Evolutionary conservation across 768 basidiomycete genomes (phyloP), one percentile per base, ranked within the genome.

Genomic region (Lepiota venenata): DNA sequence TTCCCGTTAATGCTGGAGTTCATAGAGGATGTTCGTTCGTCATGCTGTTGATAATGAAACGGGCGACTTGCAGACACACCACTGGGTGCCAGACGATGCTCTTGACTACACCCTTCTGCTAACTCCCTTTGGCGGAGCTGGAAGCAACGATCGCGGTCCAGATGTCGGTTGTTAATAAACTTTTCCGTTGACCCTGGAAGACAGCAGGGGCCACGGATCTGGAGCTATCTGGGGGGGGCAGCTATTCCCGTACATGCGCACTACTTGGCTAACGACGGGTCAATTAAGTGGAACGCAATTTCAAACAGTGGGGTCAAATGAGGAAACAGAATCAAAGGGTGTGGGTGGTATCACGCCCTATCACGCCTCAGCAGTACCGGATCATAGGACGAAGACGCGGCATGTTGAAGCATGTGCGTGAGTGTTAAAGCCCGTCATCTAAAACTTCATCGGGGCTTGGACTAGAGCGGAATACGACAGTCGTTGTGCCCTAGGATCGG

Each of bases 111-210:
- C n/a, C 6, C n/a, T 36, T 47, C 3, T 47, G 29, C 18, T 52
- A 45, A 15, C 43, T 52, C 51, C 51, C 51, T 52, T 52, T 37
- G 51, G 37, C 25, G 21, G 6, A 12, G 12, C 10, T 20, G 27
- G 50, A 52, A 52, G 42, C 42, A 22, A 22, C 15, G 32, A 44
- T 45, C 36, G 42, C 27, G 39, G 51, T n/a, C 20, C 51, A 22
- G 27, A 16, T 29, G 20, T 32, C 37, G 43, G 36, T 45, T 42
- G 36, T 21, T 52, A 43, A 52, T 46, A 38, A 25, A 14, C 43
- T 45, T 46, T 44, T 45, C 51, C 43, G 43, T 38, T 35, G 36
- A 52, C 51, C 50, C 50, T 52, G 50, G 12, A 48, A 9, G 18
- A 8, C 32, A 12, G 12, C 51, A 52, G 51, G 51, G 51, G 21